A percentile compares a stretch with the other conserved stretches of the same genome.
Conservation (phyloP, 352 stramenopile species). For the Phytophthora quininea region DNA sequence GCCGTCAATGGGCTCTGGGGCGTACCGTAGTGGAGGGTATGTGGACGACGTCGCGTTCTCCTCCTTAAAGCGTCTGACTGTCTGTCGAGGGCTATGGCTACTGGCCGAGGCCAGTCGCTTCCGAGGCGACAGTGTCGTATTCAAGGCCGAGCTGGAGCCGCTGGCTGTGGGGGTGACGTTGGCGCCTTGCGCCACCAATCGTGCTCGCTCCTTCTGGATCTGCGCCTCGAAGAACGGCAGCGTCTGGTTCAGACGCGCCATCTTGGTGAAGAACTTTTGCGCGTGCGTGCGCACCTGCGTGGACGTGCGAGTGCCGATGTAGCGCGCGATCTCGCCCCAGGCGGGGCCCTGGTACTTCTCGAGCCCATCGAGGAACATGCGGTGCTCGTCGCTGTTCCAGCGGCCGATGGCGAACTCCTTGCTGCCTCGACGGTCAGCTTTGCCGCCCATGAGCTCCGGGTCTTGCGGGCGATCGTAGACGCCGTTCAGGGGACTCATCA, state of each 20-base stretch:
- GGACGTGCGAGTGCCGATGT: conserved; percentile 84
- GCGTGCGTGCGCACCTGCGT: conserved; percentile 88
- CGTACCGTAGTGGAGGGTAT: conserved; percentile 11
- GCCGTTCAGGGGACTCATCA: conserved; percentile 1
- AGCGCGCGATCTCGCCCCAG: conserved; percentile 85
- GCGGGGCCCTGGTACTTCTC: conserved; percentile 80
- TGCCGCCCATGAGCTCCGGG: conserved; percentile 4
- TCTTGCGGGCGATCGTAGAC: conserved; percentile 17
- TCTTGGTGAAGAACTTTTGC: conserved; percentile 91
- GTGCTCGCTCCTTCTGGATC: conserved; percentile 72
- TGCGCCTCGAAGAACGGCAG: conserved; percentile 79
- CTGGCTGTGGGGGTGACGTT: conserved; percentile 54
- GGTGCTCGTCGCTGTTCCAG: conserved; percentile 80
- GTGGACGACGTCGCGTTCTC: conserved; percentile 9
- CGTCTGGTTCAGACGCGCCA: conserved; percentile 74
- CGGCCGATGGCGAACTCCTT: conserved; percentile 75
- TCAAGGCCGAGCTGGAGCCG: conserved; percentile 36
- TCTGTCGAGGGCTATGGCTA: conserved; percentile 22
- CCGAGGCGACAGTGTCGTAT: conserved; percentile 48
- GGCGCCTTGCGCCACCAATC: conserved; percentile 58
- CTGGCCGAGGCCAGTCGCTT: conserved; percentile 40
- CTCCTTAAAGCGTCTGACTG: conserved; percentile 27
- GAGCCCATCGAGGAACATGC: conserved; percentile 78
- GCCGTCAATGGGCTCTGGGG: conserved; percentile 3
- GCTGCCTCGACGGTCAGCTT: conserved; percentile 22